Percentiles rank a stretch among this genome's conserved stretches.
Conservation (phyloP, 1,139 yeast species). For the Saccharomyces pastorianus region DNA sequence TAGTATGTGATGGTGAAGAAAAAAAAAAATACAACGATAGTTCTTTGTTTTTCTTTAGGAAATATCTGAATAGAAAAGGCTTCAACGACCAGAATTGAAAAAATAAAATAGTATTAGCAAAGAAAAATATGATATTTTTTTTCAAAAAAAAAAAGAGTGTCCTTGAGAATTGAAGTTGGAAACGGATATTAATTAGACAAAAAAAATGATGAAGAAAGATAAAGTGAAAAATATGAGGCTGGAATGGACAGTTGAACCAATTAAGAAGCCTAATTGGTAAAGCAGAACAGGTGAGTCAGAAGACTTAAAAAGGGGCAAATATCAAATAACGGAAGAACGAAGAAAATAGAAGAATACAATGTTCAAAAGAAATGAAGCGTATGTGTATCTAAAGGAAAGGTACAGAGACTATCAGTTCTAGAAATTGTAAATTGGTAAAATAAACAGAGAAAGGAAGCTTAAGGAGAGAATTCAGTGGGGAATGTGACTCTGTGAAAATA, state of each 20-base stretch:
- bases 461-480: not conserved
- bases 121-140: not conserved
- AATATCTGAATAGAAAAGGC: not conserved
- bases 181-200: not conserved
- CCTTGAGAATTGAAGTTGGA: constrained; percentile 1
- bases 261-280: not conserved
- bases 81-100: not conserved
- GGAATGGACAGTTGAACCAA: not conserved
- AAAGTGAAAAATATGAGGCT: not conserved
- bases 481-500: not conserved
- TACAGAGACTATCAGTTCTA: not conserved
- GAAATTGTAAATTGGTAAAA: not conserved
- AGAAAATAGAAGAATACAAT: not conserved
- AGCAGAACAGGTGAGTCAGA: not conserved
- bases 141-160: not conserved
- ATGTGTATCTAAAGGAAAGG: not conserved
- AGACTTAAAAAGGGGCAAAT: not conserved
- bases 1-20: not conserved
- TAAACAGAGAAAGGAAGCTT: not conserved
- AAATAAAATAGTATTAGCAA: not conserved
- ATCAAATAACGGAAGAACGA: not conserved
- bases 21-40: not conserved
- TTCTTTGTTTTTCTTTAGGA: not conserved
- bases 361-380: not conserved
- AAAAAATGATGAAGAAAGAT: not conserved